Base-by-base conservation (phyloP, 345 rosid genomes). In the Crucihimalaya himalaica region DNA sequence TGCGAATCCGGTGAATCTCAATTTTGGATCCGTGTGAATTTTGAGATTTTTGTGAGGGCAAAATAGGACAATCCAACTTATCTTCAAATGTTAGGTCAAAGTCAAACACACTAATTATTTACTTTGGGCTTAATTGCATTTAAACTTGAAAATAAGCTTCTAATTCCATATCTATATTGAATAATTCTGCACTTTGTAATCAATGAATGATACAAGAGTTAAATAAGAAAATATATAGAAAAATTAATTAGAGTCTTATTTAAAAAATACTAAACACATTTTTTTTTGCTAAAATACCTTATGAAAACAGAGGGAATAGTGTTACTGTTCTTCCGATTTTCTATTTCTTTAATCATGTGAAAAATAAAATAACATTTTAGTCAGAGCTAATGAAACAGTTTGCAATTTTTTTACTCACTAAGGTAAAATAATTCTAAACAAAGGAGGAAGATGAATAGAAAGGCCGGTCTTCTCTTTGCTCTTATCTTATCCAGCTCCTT, bases 1-100 rank as follows among this genome's bases (percentile, higher is more conserved):
- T 66, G 66, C 66, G 66, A 65, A 72, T 55, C 50, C 56, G 50
- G 56, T 52, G 79, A 76, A 76, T 76, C 80, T 76, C 46, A 19
- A 16, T 12, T 37, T 70, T 40, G 72, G 72, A 57, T 77, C 72
- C 69, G 50, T 39, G 23, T 8, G 32, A 51, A 51, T 51, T 18
- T 48, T 42, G 20, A 18, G 57, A 47, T 21, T 47, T 43, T 35
- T 35, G n/a, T 53, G 62, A 75, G 73, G 73, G 73, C 32, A 59
- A 67, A 75, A 59, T 67, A 28, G 67, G 14, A 55, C n/a, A 73
- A 40, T 28, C 76, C 47, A 6, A 54, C 18, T 54, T 72, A 28
- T 62, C 68, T 35, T 5, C 16, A 14, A 13, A 12, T 40, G 46
- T 25, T 67, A 14, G 3, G 50, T 60, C 55, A 45, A 71, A 52